Evolutionary conservation across 2,329 filamentous ascomycete species (phyloP), one percentile per base, ranked within the genome.

Genomic region (Curvularia spicifera): DNA sequence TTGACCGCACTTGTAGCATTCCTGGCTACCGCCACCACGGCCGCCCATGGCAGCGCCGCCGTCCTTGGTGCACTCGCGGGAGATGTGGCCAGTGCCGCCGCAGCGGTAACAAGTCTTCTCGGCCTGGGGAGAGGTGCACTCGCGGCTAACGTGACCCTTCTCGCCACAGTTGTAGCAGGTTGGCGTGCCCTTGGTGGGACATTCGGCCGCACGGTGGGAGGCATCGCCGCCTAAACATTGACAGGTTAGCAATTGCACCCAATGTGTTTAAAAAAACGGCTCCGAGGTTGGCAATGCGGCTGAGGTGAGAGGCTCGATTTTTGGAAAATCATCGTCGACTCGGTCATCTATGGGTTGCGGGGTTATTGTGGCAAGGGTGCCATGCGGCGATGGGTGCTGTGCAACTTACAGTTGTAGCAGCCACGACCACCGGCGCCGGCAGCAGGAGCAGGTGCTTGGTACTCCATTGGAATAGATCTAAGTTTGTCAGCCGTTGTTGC

Each of bases 1-100:
- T 84, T 97, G 91, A 64, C 93, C 93, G 82, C 95, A 99, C 89
- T 97, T 97, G 88, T 97, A 97, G 88, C 93, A 97, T 82, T 96
- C 83, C 72, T 80, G 79, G 63, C 82, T 80, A 58, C 76, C 81
- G 47, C 72, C 71, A 45, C 69, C 81, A 48, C 58, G 55, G 58
- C 79, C 82, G 57, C 76, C 73, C 56, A 78, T 75, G 60, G 78
- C 80, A 52, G 82, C 81, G 63, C 81, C 81, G 81, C 87, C 72
- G 57, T 80, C 72, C 67, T 78, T 75, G 61, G 79, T 81, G 83
- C 90, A 93, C 75, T 97, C 93, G 71, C 94, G 93, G 71, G 91
- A 95, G 78, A 97, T 91, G 85, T 98, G 94, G 63, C 93, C 94
- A 68, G 88, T 81, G 79, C 91, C 87, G 76, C 91, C 91, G 83